Base-by-base conservation (phyloP, 805 yeast species). In the Torulaspora indica region DNA sequence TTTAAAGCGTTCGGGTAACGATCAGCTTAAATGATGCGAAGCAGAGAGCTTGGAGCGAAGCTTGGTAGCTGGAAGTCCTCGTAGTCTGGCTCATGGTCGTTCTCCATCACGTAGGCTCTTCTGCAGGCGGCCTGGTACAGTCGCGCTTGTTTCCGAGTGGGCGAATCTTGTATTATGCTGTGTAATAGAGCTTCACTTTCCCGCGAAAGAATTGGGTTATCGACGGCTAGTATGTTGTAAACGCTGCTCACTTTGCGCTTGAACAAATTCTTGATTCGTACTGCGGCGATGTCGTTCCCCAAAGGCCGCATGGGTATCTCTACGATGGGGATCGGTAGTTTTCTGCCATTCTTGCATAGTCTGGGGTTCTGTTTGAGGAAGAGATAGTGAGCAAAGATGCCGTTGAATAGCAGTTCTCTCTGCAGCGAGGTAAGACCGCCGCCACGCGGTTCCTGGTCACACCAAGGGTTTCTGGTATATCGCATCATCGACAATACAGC, bases 301-400 rank as follows among this genome's bases (percentile, higher is more conserved):
- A 53, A 43, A 4, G 58, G 56, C 24, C 53, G 49, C 52, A 56
- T 38, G 8, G 56, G 56, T 8, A 56, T 52, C 40, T 52, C 54
- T 4, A 56, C 60, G 17, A 56, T 52, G n/a, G 60, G 60, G 3
- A 49, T 37, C 3, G 56, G 49, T 10, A 51, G 37, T 8, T 39
- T 40, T 27, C 45, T 54, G 29, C 49, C 45, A 33, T 50, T 47
- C 29, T 47, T 42, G 39, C 55, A 54, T 2, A 56, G 43, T 27
- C 49, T 42, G 5, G 54, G 46, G 31, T 47, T 38, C 9, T 31
- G 43, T 34, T 52, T 54, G 30, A 56, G 45, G 33, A 56, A 56
- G 32, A 49, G 34, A 44, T 43, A 56, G 17, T 56, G 60, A 23
- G 38, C 42, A 33, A 56, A 52, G 10, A 52, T 42, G 25, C 45